Percentiles rank a stretch among this genome's conserved stretches.
phyloP scores from a whole-genome alignment of 2,329 filamentous ascomycete species.

The Ceratocystis variospora region DNA sequence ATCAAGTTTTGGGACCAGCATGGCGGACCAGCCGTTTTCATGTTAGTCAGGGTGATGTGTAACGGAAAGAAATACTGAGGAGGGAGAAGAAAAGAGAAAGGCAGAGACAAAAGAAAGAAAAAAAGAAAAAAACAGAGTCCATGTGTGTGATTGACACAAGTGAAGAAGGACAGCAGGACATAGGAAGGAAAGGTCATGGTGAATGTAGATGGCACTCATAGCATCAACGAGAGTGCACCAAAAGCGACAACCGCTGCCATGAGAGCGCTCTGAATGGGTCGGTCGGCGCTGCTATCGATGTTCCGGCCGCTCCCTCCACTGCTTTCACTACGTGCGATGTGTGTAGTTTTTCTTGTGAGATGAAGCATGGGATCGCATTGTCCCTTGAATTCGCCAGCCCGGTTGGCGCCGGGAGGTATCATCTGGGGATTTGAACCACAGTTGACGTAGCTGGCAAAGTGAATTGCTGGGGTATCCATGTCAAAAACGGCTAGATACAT shows the following conservation, averaged over 20 bases:
- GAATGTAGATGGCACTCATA: not conserved
- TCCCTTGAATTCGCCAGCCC: constrained; percentile 21
- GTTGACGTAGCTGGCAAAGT: constrained; percentile 23
- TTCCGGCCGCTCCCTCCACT: constrained; percentile 13
- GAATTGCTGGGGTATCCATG: constrained; percentile 23
- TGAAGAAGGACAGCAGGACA: not conserved
- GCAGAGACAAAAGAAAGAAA: not conserved
- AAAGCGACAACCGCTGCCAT: constrained; percentile 18
- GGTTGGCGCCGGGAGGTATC: constrained; percentile 22
- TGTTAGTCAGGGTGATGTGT: not conserved
- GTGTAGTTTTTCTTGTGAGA: not conserved
- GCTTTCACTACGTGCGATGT: not conserved
- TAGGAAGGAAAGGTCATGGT: not conserved
- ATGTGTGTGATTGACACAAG: not conserved
- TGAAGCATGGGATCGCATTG: constrained; percentile 19
- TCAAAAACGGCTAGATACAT: constrained; percentile 20
- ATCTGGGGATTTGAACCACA: constrained; percentile 23
- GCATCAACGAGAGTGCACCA: constrained; percentile 9
- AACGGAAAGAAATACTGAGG: constrained; percentile 1
- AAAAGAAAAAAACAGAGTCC: not conserved
- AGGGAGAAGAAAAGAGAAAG: not conserved
- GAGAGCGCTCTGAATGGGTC: constrained; percentile 17
- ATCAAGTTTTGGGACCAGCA: not conserved
- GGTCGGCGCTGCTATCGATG: constrained; percentile 19
- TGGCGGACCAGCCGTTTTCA: constrained; percentile 11